Evolutionary conservation across 352 stramenopile species (phyloP).

Genomic region (Globisporangium cederbergense): DNA sequence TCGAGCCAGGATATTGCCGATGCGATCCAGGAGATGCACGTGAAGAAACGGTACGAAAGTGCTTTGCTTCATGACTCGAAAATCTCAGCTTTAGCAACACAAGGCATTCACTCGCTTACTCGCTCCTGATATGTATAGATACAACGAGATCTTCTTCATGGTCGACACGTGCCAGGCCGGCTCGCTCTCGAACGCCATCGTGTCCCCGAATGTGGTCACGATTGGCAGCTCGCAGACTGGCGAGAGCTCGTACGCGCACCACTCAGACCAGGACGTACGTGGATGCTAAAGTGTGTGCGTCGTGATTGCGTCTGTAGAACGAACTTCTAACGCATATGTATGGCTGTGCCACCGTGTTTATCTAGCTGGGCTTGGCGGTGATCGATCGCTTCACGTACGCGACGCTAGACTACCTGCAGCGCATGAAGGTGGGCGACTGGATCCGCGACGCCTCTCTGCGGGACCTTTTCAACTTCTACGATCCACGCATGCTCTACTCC

Average conservation of each 20-base stretch:
- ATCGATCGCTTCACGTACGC: slow-evolving; percentile 90
- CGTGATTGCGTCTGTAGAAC: background rate
- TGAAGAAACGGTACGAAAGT: slow-evolving; percentile 74
- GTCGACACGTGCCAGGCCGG: slow-evolving; percentile 97
- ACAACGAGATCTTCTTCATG: slow-evolving; percentile 96
- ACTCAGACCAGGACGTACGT: slow-evolving; percentile 72
- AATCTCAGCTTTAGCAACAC: background rate
- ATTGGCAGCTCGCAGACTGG: slow-evolving; percentile 89
- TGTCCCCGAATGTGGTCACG: slow-evolving; percentile 90
- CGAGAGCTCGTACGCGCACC: slow-evolving; percentile 95
- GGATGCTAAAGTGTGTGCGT: background rate
- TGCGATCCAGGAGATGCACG: slow-evolving; percentile 93
- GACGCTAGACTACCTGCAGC: slow-evolving; percentile 86
- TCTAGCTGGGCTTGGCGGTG: slow-evolving; percentile 74
- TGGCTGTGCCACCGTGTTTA: background rate
- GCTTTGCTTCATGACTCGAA: background rate
- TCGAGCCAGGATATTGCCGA: slow-evolving; percentile 92
- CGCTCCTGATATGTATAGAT: slow-evolving; percentile 36
- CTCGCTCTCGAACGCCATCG: slow-evolving; percentile 86
- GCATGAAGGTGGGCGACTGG: slow-evolving; percentile 74
- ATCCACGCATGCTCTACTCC: slow-evolving; percentile 80
- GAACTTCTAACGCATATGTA: background rate
- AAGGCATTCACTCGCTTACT: no score
- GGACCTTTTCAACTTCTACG: slow-evolving; percentile 82
- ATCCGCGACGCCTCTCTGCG: slow-evolving; percentile 60